Evolutionary conservation across 495 filamentous ascomycete species (phyloP), one percentile per base, ranked within the genome.

Genomic region (Copromyces sp.): DNA sequence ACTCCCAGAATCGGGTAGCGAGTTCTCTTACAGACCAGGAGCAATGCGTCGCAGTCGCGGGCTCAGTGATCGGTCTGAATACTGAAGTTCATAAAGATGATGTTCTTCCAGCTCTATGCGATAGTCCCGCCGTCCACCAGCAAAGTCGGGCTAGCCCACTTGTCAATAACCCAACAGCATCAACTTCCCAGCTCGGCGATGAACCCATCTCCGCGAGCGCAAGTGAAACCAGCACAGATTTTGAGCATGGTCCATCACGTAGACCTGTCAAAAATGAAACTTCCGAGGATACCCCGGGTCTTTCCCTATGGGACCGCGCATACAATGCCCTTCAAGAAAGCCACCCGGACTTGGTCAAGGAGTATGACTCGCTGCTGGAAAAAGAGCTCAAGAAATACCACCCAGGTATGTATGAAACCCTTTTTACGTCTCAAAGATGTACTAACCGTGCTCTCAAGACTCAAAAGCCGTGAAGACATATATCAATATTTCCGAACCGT

Each of bases 221-320:
- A 42, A 42, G 40, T 42, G 14, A 16, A 42, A 42, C 14, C 14
- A 14, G 40, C 40, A 42, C 14, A 16, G 11, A 5, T 42, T 42
- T 42, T 12, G 40, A 42, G 11, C 12, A 42, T 16, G 4, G 4
- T 42, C 40, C 40, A 42, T 42, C 40, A 12, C 14, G 40, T 16
- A 2, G 11, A 16, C 40, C 11, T 11, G 40, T 42, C 16, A 14
- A 11, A 42, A 16, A 42, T 42, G 40, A 4, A 14, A 6, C 4
- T 42, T 44, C 16, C 7, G 17, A 44, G 16, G 42, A 44, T 44
- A n/a, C 6, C 16, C 42, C 17, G 5, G 41, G 9, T 11, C 42
- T n/a, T n/a, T 76, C 76, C 4, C 75, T 76, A 39, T 78, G 76
- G 76, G 76, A 75, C 42, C 70, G 61, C 32, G 76, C 76, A 37